Evolutionary conservation across 176 grass and related monocot genomes (phyloP), one percentile per base, ranked within the genome.

Genomic region (Cenchrus purpureus): DNA sequence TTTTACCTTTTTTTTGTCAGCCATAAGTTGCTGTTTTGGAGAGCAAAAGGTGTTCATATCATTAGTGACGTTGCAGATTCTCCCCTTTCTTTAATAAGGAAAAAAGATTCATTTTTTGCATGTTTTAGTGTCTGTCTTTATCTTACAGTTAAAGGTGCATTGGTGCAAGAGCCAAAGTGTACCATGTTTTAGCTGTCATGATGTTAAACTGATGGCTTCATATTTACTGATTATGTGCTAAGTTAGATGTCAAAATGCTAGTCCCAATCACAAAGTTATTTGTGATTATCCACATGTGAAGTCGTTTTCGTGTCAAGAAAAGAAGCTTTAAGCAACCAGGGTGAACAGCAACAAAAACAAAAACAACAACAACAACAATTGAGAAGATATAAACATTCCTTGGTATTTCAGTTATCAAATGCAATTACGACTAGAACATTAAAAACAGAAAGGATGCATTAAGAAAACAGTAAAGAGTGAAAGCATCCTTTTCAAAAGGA

Each of bases 1-100:
- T 1, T n/a, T 12, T 56, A 80, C 22, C 16, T 31, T 65, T 68
- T 34, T 53, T 68, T 32, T 68, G 43, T 57, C 43, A 76, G 63
- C 50, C 11, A 68, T 31, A 81, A 45, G 45, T 72, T 80, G 68
- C 69, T 45, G 50, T 65, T 86, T 63, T 34, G 62, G 62, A 77
- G 71, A 62, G n/a, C 20, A 32, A 71, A 71, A 63, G 31, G 56
- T 19, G n/a, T 74, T 80, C 29, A 45, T 86, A 65, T 12, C 29
- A 63, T 71, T 10, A 53, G 60, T 65, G 56, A 64, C 63, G 11
- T 20, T 72, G 13, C 76, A 53, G 29, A 64, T 72, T 73, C 28
- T 51, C 56, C 45, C 1, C 7, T 59, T 59, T 17, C 32, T 1
- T 73, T 73, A 37, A 17, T 42, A 73, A 12, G 32, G 34, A 31